A percentile compares a stretch with the other conserved stretches of the same genome.
These are phyloP conservation scores for Cryptosporidium baileyi DNA, from an alignment of 169 alveolate species.

Conservation along the genomic window DNA sequence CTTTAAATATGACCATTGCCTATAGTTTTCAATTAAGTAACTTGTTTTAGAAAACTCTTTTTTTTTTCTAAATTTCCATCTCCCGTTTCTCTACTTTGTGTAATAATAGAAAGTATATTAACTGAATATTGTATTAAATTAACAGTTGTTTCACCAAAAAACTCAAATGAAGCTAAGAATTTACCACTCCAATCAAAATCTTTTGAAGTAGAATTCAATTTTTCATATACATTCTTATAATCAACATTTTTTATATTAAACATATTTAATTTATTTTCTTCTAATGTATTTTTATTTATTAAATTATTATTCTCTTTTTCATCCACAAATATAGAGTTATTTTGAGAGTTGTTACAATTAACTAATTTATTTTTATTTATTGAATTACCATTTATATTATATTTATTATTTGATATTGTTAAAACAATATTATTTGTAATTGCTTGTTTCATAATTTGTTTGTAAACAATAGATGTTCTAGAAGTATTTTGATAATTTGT, in stretches of 20 bases:
- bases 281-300: not conserved
- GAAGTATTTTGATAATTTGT: not conserved
- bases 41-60: not conserved
- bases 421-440: slow-evolving; percentile 28
- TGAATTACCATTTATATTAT: not conserved
- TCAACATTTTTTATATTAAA: not conserved
- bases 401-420: slow-evolving; percentile 12
- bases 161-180: slow-evolving; percentile 61
- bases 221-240: not conserved
- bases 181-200: slow-evolving; percentile 55
- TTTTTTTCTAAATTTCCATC: not conserved
- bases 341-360: too few relatives aligned
- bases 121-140: slow-evolving; percentile 39
- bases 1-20: slow-evolving; percentile 61
- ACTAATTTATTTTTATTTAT: not conserved
- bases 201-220: not conserved
- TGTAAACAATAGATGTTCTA: not conserved
- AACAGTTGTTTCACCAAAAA: slow-evolving; percentile 49
- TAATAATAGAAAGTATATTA: not conserved
- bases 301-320: not conserved
- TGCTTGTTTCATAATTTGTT: slow-evolving; percentile 20
- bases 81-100: not conserved
- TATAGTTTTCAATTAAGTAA: slow-evolving; percentile 28
- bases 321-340: too few relatives aligned
- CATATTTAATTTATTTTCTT: not conserved